These are phyloP conservation scores for Sporothrix phasma DNA, from an alignment of 2,329 filamentous ascomycete genomes.

Conservation along the genomic window DNA sequence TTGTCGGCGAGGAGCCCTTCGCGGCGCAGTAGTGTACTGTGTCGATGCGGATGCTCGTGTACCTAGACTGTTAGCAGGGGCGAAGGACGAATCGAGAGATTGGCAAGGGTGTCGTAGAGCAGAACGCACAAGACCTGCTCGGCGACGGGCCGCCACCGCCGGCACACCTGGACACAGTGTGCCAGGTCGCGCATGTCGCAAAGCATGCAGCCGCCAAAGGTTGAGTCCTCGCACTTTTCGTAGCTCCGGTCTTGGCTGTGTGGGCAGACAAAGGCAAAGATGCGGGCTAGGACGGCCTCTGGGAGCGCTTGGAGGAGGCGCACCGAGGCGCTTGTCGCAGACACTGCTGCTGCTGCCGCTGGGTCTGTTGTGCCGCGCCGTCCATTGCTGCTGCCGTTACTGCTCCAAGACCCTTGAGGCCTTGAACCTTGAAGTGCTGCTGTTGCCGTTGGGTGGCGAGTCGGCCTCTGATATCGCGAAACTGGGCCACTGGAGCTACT, in stretches of 20 bases:
- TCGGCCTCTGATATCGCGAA: conserved; percentile 4
- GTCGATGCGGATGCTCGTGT: conserved; percentile 85
- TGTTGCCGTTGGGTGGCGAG: neutral
- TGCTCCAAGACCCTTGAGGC: conserved; percentile 9
- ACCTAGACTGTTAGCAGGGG: conserved; percentile 41
- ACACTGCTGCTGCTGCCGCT: neutral
- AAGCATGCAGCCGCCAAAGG: conserved; percentile 77
- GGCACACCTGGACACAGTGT: conserved; percentile 64
- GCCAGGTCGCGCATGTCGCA: conserved; percentile 86
- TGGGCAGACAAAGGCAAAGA: conserved; percentile 76
- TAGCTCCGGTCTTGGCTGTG: conserved; percentile 70
- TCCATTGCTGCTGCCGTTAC: neutral
- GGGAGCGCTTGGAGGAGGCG: conserved; percentile 48
- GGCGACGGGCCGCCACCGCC: conserved; percentile 54
- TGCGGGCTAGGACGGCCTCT: conserved; percentile 57
- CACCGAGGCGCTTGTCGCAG: conserved; percentile 31
- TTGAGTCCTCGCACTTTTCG: conserved; percentile 71
- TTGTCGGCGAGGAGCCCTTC: conserved; percentile 72
- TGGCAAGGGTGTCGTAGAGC: neutral
- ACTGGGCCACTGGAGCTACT: conserved; percentile 16
- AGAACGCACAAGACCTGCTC: conserved; percentile 44
- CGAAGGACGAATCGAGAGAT: neutral
- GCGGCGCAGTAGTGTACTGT: conserved; percentile 88
- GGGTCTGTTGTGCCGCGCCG: conserved; percentile 2
- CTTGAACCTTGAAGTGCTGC: neutral